A percentile compares a stretch with the other conserved stretches of the same genome.
Conservation (phyloP, 208 protist species). For the Leishmania major region DNA sequence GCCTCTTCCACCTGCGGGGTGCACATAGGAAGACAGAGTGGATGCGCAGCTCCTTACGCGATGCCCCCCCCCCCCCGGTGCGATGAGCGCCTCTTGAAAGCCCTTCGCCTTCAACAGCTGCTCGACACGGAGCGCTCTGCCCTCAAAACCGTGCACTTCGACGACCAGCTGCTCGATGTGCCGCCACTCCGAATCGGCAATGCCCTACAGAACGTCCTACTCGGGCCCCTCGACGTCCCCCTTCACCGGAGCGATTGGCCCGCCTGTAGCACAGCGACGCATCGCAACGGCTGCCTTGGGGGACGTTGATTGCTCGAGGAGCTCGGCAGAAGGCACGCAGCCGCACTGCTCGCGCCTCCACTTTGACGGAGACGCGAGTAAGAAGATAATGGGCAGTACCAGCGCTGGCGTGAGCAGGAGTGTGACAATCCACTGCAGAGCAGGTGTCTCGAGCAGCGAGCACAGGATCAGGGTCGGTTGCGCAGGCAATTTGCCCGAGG, state of each 20-base stretch:
- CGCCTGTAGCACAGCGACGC: slow-evolving; percentile 3
- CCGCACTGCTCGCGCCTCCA: slow-evolving; percentile 13
- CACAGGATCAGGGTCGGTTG: slow-evolving; percentile 19
- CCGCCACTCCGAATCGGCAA: slow-evolving; percentile 29
- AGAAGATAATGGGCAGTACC: slow-evolving; percentile 22
- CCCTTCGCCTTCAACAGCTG: slow-evolving; percentile 28
- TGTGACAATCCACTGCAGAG: slow-evolving; percentile 19
- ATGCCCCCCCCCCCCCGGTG: slow-evolving; percentile 32
- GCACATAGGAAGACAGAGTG: slow-evolving; percentile 22
- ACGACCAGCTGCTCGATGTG: slow-evolving; percentile 46
- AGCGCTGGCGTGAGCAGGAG: slow-evolving; percentile 15
- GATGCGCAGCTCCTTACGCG: slow-evolving; percentile 34
- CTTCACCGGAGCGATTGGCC: slow-evolving; percentile 48
- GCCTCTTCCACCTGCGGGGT: not conserved
- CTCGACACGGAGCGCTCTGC: slow-evolving; percentile 20
- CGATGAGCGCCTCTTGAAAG: slow-evolving; percentile 25
- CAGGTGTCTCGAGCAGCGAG: slow-evolving; percentile 17
- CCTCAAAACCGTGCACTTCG: slow-evolving; percentile 50
- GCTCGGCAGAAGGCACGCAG: slow-evolving; percentile 24
- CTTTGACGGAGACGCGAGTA: slow-evolving; percentile 16
- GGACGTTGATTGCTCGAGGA: slow-evolving; percentile 12
- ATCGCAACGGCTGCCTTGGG: slow-evolving; percentile 3
- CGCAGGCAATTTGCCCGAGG: slow-evolving; percentile 21
- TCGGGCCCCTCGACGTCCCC: slow-evolving; percentile 52
- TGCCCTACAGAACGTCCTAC: slow-evolving; percentile 41